Conservation (phyloP, 1,139 yeast species). For the Candida pseudoviswanathii region DNA sequence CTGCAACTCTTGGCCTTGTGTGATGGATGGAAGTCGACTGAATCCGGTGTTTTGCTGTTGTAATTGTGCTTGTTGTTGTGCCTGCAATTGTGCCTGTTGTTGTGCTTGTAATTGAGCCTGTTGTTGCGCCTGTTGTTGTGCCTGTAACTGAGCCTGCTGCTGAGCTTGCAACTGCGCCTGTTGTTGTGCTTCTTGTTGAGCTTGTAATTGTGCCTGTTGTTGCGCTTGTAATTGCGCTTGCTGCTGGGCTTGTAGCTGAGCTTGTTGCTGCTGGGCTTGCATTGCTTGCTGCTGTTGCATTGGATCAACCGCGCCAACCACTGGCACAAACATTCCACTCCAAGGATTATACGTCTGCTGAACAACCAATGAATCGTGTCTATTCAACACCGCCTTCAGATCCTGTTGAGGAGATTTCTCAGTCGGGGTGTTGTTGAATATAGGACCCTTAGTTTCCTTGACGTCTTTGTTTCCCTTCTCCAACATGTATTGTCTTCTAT, state of each 20-base stretch:
- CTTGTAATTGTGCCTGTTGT: conserved; percentile 15
- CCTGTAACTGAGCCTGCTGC: conserved; percentile 10
- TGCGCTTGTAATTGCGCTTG: conserved; percentile 12
- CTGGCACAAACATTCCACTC: conserved; percentile 25
- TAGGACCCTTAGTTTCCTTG: not conserved
- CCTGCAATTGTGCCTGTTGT: conserved; percentile 7
- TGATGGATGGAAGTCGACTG: conserved; percentile 15
- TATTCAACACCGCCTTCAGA: conserved; percentile 8
- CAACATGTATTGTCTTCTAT: conserved; percentile 73
- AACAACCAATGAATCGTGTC: conserved; percentile 36
- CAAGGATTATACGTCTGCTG: conserved; percentile 51
- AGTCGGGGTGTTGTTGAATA: conserved; percentile 11
- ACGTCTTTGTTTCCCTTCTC: conserved; percentile 47
- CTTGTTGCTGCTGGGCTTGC: conserved; percentile 15
- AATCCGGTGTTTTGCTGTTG: conserved; percentile 13
- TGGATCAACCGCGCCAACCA: conserved; percentile 18
- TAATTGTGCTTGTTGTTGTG: conserved; percentile 15
- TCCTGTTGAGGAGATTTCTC: conserved; percentile 16
- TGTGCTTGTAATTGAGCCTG: conserved; percentile 15
- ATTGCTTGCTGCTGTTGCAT: conserved; percentile 12
- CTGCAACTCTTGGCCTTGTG: conserved; percentile 19
- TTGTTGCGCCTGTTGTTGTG: conserved; percentile 12
- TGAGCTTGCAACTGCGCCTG: conserved; percentile 6
- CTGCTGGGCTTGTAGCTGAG: conserved; percentile 10
- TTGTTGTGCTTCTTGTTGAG: conserved; percentile 11